Evolutionary conservation across 495 filamentous ascomycete species (phyloP), one percentile per base, ranked within the genome.

Genomic region (Stereocaulon alpinum): DNA sequence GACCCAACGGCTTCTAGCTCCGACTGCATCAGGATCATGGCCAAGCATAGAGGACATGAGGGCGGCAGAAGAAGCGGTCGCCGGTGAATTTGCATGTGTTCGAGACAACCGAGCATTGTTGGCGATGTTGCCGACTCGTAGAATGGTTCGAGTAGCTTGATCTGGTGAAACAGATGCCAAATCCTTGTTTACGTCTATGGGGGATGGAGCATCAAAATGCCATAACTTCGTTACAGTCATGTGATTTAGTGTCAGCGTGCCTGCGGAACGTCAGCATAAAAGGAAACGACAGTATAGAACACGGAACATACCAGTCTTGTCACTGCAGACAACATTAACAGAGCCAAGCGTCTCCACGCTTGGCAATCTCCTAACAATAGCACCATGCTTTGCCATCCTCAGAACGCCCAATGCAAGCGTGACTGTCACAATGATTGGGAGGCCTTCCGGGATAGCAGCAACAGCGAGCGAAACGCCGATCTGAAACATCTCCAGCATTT

Each of bases 221-320:
- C 93, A 99, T 74, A 97, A 83, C 66, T 95, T 94, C 18, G 91
- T 93, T 2, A 94, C 91, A 3, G 94, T 94, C 92, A 97, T 96
- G 67, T 97, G 94, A 68, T 97, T 99, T 71, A 88, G 87, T 0
- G 93, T 99, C 55, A 99, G 71, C 22, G 93, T 98, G 24, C 92
- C 88, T 82, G 53, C 34, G 20, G 7, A 30, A 14, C 20, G 18
- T 51, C 10, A 66, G 55, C 40, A 20, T 37, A 60, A 41, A 45
- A 20, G 6, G 20, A 45, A 56, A 30, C 40, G n/a, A 7, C 42
- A 40, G 22, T 6, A 37, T n/a, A 18, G 27, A 37, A 54, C 9
- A 29, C 43, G 52, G 30, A 18, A 34, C 66, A 47, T 71, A 81
- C 82, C 86, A 20, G 93, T 99, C 74, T 99, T 99, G 73, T 99